Percentiles rank a stretch among this genome's conserved stretches.
Evolutionary conservation across 306 rosid species (phyloP).

Genomic region (Clitoria ternatea): DNA sequence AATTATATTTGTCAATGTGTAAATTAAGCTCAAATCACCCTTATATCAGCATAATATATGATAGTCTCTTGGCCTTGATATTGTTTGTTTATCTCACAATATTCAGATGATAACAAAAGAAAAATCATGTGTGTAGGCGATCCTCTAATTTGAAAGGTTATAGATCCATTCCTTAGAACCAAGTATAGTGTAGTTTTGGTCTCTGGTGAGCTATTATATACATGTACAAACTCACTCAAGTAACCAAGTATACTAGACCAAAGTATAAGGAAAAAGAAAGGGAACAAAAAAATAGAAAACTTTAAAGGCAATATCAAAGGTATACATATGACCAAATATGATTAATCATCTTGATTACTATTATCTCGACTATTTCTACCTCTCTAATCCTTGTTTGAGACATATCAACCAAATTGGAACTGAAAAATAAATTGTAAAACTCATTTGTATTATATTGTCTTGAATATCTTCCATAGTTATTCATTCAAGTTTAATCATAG

Average conservation of each 20-base stretch:
- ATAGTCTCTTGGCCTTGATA: too few species aligned
- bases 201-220: constrained; percentile 69
- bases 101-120: constrained; percentile 11
- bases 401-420: neutral
- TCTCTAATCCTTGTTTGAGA: constrained; percentile 45
- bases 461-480: neutral
- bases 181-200: constrained; percentile 41
- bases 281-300: neutral
- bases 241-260: constrained; percentile 42
- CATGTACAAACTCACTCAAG: constrained; percentile 73
- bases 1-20: too few species aligned
- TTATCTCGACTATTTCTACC: constrained; percentile 27
- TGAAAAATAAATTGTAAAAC: neutral
- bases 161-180: constrained; percentile 5
- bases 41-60: too few species aligned
- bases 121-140: neutral
- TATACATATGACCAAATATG: too few species aligned
- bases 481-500: neutral
- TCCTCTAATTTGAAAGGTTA: constrained; percentile 19
- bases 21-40: too few species aligned
- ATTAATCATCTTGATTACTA: neutral
- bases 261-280: neutral
- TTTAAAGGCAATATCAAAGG: neutral
- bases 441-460: neutral
- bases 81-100: constrained; percentile 6